Evolutionary conservation across 2,329 filamentous ascomycete species (phyloP).

Genomic region (Paramyrothecium roridum): DNA sequence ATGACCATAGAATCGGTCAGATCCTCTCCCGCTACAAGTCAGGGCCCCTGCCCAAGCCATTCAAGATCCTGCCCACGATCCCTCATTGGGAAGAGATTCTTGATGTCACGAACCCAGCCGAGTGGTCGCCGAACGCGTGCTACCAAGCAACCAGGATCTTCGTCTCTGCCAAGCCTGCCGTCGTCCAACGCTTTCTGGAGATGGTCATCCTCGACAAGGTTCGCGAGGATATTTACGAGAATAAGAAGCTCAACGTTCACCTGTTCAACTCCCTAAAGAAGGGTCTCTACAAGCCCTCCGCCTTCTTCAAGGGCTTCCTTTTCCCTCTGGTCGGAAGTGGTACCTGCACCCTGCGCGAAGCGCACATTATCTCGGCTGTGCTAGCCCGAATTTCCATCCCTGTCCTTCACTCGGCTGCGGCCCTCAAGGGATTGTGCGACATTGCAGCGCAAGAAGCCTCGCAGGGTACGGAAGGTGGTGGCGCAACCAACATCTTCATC

Average conservation of each 20-base stretch:
- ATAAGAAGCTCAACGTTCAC: conserved; percentile 92
- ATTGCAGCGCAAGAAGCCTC: conserved; percentile 89
- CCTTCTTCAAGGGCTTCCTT: conserved; percentile 94
- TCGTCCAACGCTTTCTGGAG: conserved; percentile 82
- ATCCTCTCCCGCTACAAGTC: conserved; percentile 92
- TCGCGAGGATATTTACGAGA: conserved; percentile 91
- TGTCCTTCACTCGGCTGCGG: conserved; percentile 87
- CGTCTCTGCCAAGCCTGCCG: conserved; percentile 74
- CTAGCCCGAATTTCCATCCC: conserved; percentile 82
- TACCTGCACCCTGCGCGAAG: conserved; percentile 89
- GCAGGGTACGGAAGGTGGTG: conserved; percentile 78
- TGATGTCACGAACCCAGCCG: conserved; percentile 76
- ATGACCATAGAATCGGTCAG: conserved; percentile 64
- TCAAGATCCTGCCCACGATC: conserved; percentile 92
- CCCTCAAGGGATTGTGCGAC: conserved; percentile 87
- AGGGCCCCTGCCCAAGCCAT: conserved; percentile 94
- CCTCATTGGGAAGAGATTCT: conserved; percentile 89
- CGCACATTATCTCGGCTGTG: conserved; percentile 85
- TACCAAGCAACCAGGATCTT: conserved; percentile 93
- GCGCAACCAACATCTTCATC: conserved; percentile 94
- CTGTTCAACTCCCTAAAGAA: conserved; percentile 93
- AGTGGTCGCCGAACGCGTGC: conserved; percentile 70
- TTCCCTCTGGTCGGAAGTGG: conserved; percentile 84
- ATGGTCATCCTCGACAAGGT: conserved; percentile 85
- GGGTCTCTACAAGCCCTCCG: conserved; percentile 85